Percentiles rank a stretch among this genome's conserved stretches.
These are phyloP conservation scores for Aspergillus floridensis DNA, from an alignment of 2,329 filamentous ascomycete genomes.

Conservation along the genomic window DNA sequence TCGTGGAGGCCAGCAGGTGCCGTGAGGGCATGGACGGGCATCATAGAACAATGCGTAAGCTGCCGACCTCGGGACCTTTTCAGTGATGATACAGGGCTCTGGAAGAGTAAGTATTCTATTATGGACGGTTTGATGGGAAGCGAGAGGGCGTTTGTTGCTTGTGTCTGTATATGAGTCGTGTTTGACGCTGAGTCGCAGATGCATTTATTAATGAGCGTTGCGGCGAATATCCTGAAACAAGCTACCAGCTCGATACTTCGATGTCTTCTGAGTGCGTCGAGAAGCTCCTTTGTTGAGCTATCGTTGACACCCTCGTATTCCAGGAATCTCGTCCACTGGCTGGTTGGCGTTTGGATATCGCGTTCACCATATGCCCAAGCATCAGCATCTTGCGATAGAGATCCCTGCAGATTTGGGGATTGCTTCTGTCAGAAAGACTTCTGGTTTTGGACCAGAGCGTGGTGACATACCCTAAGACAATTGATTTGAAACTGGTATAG, in stretches of 20 bases:
- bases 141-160: neutral
- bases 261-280: conserved; percentile 10
- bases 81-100: conserved; percentile 3
- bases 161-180: neutral
- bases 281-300: neutral
- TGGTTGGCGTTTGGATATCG: neutral
- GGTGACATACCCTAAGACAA: conserved; percentile 1
- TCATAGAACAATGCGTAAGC: neutral
- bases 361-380: neutral
- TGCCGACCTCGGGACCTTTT: conserved; percentile 3
- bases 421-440: too few relatives aligned
- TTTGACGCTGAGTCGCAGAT: neutral
- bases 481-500: neutral
- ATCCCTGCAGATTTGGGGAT: neutral
- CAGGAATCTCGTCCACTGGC: neutral
- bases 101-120: conserved; percentile 5
- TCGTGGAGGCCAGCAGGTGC: neutral
- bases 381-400: neutral
- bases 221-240: conserved; percentile 6
- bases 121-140: neutral
- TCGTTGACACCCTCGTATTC: conserved; percentile 15
- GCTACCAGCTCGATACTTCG: conserved; percentile 6
- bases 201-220: conserved; percentile 7
- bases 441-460: neutral
- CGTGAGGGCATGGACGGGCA: neutral